Evolutionary conservation across 768 basidiomycete genomes (phyloP).

Genomic region (Xanthoconium stramineum): DNA sequence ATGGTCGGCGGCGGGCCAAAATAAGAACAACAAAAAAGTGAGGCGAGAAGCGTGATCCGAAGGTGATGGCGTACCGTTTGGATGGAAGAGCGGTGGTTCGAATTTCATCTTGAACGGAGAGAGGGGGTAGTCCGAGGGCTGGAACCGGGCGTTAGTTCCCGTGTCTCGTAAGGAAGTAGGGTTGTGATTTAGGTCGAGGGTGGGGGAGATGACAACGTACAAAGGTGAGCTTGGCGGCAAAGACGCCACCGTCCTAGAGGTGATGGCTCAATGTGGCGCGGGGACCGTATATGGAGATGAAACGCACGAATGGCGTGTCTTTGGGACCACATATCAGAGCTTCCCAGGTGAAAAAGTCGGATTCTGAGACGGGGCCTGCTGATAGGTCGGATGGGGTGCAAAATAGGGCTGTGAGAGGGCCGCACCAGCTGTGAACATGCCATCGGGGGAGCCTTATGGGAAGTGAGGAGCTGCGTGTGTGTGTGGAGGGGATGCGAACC

Average conservation of each 20-base stretch:
- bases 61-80: constrained; percentile 72
- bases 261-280: neutral
- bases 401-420: neutral
- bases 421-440: constrained; percentile 91
- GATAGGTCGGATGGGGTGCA: neutral
- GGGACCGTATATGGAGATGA: neutral
- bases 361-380: constrained; percentile 81
- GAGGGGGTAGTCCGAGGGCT: constrained; percentile 90
- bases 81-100: constrained; percentile 95
- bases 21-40: no score
- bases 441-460: constrained; percentile 69
- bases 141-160: neutral
- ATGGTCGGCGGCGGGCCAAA: no score
- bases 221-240: constrained; percentile 88
- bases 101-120: constrained; percentile 99
- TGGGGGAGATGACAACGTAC: constrained; percentile 37
- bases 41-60: neutral
- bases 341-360: constrained; percentile 96
- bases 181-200: neutral
- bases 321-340: constrained; percentile 91
- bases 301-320: constrained; percentile 83
- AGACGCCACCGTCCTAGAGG: constrained; percentile 87
- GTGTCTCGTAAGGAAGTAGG: neutral
- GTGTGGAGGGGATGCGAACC: constrained; percentile 38
- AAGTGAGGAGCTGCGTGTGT: neutral